phyloP scores from a whole-genome alignment of 768 basidiomycete species.

The Neoboletus subvelutipes region DNA sequence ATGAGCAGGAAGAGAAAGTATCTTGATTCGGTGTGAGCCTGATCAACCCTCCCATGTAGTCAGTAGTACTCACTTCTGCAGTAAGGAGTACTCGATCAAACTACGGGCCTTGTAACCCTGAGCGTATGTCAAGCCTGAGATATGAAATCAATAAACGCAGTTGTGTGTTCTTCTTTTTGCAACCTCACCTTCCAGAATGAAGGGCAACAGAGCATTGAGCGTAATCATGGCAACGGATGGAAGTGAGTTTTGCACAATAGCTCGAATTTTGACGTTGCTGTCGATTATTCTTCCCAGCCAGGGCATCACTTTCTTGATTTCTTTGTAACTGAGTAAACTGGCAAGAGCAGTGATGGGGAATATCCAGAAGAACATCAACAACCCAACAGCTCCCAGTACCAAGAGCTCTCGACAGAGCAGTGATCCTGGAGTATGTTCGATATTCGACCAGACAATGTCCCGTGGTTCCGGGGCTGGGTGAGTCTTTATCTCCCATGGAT shows the following conservation, averaged over 20 bases:
- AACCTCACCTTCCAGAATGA: conserved; percentile 76
- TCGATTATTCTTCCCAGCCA: conserved; percentile 88
- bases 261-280: conserved; percentile 72
- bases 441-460: conserved; percentile 93
- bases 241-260: conserved; percentile 91
- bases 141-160: background rate
- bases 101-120: conserved; percentile 90
- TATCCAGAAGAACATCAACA: conserved; percentile 89
- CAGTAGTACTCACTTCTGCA: conserved; percentile 71
- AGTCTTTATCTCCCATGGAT: conserved; percentile 64
- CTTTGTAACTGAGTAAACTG: conserved; percentile 84
- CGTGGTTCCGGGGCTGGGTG: conserved; percentile 88
- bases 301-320: conserved; percentile 88
- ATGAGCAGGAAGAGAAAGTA: conserved; percentile 91
- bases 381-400: conserved; percentile 63
- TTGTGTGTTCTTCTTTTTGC: background rate
- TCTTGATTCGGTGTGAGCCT: conserved; percentile 43
- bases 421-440: conserved; percentile 61
- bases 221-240: conserved; percentile 89
- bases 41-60: background rate
- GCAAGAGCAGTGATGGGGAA: conserved; percentile 89
- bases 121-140: conserved; percentile 72
- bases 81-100: conserved; percentile 88
- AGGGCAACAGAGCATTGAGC: conserved; percentile 86
- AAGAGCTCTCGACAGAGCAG: conserved; percentile 67